Conservation (phyloP, 257 asterid species). For the Lycium barbarum region DNA sequence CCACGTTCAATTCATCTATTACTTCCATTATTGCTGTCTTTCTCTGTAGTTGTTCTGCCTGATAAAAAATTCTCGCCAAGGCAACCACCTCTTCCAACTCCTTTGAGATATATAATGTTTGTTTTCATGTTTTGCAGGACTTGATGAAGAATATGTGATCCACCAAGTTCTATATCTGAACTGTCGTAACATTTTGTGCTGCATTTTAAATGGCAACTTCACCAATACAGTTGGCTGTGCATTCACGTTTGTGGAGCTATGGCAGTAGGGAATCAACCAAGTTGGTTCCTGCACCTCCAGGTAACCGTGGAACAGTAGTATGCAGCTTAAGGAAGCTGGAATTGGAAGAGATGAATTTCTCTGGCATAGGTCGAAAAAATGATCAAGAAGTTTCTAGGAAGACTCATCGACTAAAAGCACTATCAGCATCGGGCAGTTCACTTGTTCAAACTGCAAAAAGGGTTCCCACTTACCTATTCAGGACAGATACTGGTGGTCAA, state of each 20-base stretch:
- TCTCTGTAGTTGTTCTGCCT: not conserved
- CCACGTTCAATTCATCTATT: not conserved
- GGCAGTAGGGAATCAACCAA: slow-evolving; percentile 45
- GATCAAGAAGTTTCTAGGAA: slow-evolving; percentile 36
- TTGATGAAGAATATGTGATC: slow-evolving; percentile 19
- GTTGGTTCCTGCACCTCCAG: slow-evolving; percentile 38
- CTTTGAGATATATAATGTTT: slow-evolving; percentile 9
- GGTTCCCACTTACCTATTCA: slow-evolving; percentile 60
- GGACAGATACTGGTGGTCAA: slow-evolving; percentile 71
- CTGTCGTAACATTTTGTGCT: slow-evolving; percentile 27
- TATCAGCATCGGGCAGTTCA: slow-evolving; percentile 49
- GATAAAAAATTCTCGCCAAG: not conserved
- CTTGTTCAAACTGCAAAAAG: slow-evolving; percentile 48
- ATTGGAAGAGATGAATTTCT: slow-evolving; percentile 34
- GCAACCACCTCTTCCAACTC: not conserved
- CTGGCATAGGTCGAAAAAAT: slow-evolving; percentile 28
- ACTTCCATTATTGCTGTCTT: slow-evolving; percentile 1
- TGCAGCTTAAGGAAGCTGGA: slow-evolving; percentile 38
- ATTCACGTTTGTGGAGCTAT: slow-evolving; percentile 50
- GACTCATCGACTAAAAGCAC: slow-evolving; percentile 49
- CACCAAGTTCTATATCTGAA: slow-evolving; percentile 30
- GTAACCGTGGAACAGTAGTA: slow-evolving; percentile 39
- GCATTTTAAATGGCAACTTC: slow-evolving; percentile 48
- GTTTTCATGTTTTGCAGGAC: not conserved
- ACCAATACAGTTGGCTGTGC: slow-evolving; percentile 48